Evolutionary conservation across 176 grass and related monocot genomes (phyloP).

Genomic region (bread wheat (Triticum aestivum)): IWGSC_CS_RefSeq_v2.1 NC_057814.1:148110581-148111080

Average conservation of each 20-base stretch:
- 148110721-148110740: background rate
- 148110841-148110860: conserved; percentile 14
- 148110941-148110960: conserved; percentile 13
- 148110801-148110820: background rate
- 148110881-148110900: background rate
- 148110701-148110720: background rate
- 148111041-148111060: conserved; percentile 13
- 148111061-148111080: conserved; percentile 4
- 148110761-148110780: conserved; percentile 18
- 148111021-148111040: conserved; percentile 58
- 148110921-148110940: background rate
- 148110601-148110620: background rate
- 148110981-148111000: conserved; percentile 70
- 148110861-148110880: conserved; percentile 15
- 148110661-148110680: background rate
- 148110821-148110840: conserved; percentile 2
- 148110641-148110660: background rate
- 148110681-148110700: conserved; percentile 13
- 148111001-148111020: conserved; percentile 85
- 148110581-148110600: conserved; percentile 5
- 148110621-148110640: conserved; percentile 3
- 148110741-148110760: background rate
- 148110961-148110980: conserved; percentile 32
- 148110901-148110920: background rate
- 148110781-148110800: conserved; percentile 2